Conservation (phyloP, 2,329 filamentous ascomycete species). For the Fusarium graminum region DNA sequence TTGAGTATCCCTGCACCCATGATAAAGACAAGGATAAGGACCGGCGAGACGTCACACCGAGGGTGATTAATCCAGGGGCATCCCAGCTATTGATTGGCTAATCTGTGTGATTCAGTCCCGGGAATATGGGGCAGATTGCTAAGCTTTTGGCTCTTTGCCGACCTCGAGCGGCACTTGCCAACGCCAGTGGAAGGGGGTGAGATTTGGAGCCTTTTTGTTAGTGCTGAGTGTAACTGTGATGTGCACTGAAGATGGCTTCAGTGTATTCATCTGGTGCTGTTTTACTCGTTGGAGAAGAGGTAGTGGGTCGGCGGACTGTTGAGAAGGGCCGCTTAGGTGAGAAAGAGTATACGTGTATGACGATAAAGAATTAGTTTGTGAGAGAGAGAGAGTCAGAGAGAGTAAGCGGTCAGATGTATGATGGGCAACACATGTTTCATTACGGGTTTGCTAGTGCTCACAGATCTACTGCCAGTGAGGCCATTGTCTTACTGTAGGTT, state of each 20-base stretch:
- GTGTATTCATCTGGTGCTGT: background rate
- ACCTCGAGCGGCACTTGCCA: constrained; percentile 2
- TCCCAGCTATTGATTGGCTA: constrained; percentile 28
- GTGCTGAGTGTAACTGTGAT: constrained; percentile 32
- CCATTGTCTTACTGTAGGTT: background rate
- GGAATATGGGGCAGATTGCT: constrained; percentile 38
- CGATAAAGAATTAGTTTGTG: background rate
- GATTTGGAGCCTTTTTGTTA: constrained; percentile 16
- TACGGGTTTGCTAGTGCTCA: constrained; percentile 30
- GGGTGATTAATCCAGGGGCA: constrained; percentile 42
- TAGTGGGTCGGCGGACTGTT: constrained; percentile 20
- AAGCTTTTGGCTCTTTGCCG: constrained; percentile 22
- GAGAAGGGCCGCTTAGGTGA: constrained; percentile 22
- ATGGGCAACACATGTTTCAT: background rate
- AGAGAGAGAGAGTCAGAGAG: background rate
- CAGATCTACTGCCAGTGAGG: constrained; percentile 14
- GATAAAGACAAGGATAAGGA: background rate
- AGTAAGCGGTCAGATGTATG: constrained; percentile 2
- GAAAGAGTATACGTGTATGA: constrained; percentile 9
- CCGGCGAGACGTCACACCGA: constrained; percentile 40
- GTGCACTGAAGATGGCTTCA: background rate
- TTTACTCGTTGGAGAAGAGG: constrained; percentile 7
- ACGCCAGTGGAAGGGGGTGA: background rate
- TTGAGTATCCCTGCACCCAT: constrained; percentile 20
- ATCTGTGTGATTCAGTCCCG: constrained; percentile 18